Conservation (phyloP, 1,284 basidiomycete species). For the Coniophora puteana region DNA sequence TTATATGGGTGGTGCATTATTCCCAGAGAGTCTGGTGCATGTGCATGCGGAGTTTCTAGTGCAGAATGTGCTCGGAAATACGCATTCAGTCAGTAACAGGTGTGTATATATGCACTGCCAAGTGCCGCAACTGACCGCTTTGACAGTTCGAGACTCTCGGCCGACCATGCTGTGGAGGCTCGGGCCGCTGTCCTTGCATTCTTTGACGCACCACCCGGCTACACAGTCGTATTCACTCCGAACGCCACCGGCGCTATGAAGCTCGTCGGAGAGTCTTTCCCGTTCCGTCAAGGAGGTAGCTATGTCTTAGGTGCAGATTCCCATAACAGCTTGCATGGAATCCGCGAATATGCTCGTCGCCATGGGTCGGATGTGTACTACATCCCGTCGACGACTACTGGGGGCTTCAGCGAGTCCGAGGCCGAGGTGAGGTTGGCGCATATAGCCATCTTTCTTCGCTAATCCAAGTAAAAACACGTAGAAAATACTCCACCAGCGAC, state of each 20-base stretch:
- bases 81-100: conserved; percentile 78
- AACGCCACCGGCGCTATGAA: conserved; percentile 80
- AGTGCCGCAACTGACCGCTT: conserved; percentile 8
- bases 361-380: conserved; percentile 57
- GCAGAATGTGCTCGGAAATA: conserved; percentile 69
- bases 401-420: conserved; percentile 53
- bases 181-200: conserved; percentile 67
- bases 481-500: conserved; percentile 42
- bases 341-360: conserved; percentile 62
- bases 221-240: conserved; percentile 77
- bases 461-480: conserved; percentile 18
- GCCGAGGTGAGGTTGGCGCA: conserved; percentile 48
- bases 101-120: conserved; percentile 29
- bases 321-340: conserved; percentile 83
- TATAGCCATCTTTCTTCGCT: conserved; percentile 16
- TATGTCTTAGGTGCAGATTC: conserved; percentile 71
- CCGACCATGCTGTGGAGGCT: conserved; percentile 63
- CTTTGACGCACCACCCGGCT: conserved; percentile 68
- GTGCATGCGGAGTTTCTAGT: conserved; percentile 67
- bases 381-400: conserved; percentile 57
- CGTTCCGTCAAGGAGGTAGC: conserved; percentile 52
- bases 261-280: conserved; percentile 77
- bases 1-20: conserved; percentile 77
- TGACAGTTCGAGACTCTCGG: conserved; percentile 63
- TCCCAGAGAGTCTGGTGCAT: conserved; percentile 70